Percentiles rank a stretch among this genome's conserved stretches.
Evolutionary conservation across 306 rosid genomes (phyloP).

Genomic region (Castanea sativa): DNA sequence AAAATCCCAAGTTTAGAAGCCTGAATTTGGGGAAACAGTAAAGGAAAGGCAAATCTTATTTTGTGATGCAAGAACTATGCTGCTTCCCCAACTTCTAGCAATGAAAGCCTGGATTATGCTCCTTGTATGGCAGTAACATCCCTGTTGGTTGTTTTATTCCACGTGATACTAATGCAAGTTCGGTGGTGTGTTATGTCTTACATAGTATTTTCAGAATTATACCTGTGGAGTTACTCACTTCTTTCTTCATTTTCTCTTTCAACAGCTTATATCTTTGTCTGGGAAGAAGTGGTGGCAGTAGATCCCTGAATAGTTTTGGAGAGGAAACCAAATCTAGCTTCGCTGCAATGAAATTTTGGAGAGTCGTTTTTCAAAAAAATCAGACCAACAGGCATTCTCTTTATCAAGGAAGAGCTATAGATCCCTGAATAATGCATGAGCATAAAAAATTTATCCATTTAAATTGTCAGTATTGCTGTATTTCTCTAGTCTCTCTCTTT

Average conservation of each 20-base stretch:
- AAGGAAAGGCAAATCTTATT: neutral
- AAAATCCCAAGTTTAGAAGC: neutral
- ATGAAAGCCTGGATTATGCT: neutral
- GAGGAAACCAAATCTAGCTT: slow-evolving; percentile 18
- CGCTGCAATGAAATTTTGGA: neutral
- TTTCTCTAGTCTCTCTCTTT: slow-evolving; percentile 15
- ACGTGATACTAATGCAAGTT: neutral
- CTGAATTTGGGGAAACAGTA: neutral
- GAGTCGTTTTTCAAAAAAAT: slow-evolving; percentile 15
- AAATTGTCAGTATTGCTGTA: slow-evolving; percentile 1
- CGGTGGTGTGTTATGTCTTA: neutral
- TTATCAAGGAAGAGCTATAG: slow-evolving; percentile 22
- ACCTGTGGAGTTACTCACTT: neutral
- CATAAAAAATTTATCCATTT: neutral
- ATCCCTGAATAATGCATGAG: slow-evolving; percentile 22
- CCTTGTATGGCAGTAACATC: neutral
- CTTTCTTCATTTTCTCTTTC: slow-evolving; percentile 33
- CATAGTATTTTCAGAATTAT: neutral
- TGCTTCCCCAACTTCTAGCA: neutral
- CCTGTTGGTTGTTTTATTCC: neutral
- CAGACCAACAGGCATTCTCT: slow-evolving; percentile 1
- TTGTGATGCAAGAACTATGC: neutral
- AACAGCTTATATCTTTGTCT: slow-evolving; percentile 76
- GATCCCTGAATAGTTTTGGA: slow-evolving; percentile 6
- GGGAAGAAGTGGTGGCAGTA: slow-evolving; percentile 71